Conservation (phyloP, 495 filamentous ascomycete species). For the Aspergillus cavernicola region DNA sequence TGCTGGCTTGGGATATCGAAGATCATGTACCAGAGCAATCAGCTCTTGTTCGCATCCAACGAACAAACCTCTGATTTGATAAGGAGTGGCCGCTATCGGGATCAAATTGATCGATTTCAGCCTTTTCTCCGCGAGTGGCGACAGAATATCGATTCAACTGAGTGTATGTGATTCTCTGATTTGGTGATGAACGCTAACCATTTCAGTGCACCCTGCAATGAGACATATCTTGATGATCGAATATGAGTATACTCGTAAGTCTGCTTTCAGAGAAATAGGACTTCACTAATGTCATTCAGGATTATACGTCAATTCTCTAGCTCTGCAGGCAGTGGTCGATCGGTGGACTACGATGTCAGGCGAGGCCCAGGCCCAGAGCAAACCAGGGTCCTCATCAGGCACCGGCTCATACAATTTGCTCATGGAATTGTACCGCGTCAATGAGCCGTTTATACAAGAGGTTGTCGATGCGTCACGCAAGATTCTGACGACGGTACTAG, state of each 20-base stretch:
- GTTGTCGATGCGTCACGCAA: slow-evolving; percentile 84
- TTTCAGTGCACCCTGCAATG: slow-evolving; percentile 66
- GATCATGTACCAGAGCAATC: slow-evolving; percentile 83
- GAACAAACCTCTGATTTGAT: slow-evolving; percentile 84
- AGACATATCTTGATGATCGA: slow-evolving; percentile 84
- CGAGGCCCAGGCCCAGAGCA: slow-evolving; percentile 46
- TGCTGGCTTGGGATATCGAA: slow-evolving; percentile 89
- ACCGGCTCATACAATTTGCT: slow-evolving; percentile 48
- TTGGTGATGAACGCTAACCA: neutral
- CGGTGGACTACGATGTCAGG: slow-evolving; percentile 71
- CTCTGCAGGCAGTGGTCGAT: slow-evolving; percentile 91
- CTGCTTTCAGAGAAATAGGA: neutral
- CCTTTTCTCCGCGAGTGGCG: slow-evolving; percentile 73
- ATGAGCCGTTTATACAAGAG: slow-evolving; percentile 77
- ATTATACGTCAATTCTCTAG: slow-evolving; percentile 87
- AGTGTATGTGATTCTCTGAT: slow-evolving; percentile 28
- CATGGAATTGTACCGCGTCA: slow-evolving; percentile 52
- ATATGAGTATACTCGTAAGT: slow-evolving; percentile 76
- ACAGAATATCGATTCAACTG: slow-evolving; percentile 65
- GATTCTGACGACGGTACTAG: slow-evolving; percentile 75
- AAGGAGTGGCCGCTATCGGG: slow-evolving; percentile 74
- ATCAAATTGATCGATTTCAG: slow-evolving; percentile 73
- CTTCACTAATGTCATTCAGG: slow-evolving; percentile 26
- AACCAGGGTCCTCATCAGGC: slow-evolving; percentile 37
- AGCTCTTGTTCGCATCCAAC: slow-evolving; percentile 76